phyloP scores from a whole-genome alignment of 176 grass and related monocot species.

The Musa schizocarpa region DNA sequence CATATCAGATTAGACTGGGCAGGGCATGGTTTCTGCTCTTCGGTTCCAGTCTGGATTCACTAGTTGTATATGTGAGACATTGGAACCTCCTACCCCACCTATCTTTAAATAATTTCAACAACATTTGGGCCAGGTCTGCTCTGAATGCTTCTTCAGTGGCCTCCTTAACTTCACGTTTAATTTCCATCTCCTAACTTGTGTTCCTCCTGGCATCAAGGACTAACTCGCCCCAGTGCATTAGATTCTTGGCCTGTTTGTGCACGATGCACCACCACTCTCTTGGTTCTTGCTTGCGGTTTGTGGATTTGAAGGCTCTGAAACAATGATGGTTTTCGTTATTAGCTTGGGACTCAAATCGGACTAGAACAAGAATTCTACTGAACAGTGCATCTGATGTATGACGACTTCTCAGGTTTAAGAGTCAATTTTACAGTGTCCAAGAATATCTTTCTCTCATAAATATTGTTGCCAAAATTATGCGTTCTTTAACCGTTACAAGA shows the following conservation, averaged over 20 bases:
- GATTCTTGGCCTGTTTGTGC: not conserved
- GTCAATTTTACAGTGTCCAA: too few species aligned
- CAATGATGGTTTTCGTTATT: not conserved
- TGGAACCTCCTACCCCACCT: not conserved
- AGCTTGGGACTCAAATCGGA: not conserved
- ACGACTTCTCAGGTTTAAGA: too few species aligned
- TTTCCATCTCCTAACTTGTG: not conserved
- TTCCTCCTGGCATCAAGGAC: not conserved
- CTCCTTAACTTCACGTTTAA: not conserved
- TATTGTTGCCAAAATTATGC: too few species aligned
- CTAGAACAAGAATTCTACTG: not conserved
- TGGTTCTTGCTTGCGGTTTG: not conserved
- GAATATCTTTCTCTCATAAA: too few species aligned
- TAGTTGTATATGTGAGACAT: not conserved
- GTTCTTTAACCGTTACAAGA: too few species aligned
- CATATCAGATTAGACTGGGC: not conserved
- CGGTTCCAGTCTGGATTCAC: not conserved
- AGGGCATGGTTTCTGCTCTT: not conserved
- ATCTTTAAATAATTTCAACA: constrained; percentile 1
- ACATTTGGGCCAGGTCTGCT: not conserved
- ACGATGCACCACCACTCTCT: not conserved
- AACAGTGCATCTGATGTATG: too few species aligned
- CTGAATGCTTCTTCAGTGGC: not conserved
- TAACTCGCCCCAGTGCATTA: not conserved
- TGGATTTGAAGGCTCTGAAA: not conserved